Percentiles rank a stretch among this genome's conserved stretches.
Evolutionary conservation across 352 stramenopile species (phyloP).

Genomic region (Elongisporangium anandrum): DNA sequence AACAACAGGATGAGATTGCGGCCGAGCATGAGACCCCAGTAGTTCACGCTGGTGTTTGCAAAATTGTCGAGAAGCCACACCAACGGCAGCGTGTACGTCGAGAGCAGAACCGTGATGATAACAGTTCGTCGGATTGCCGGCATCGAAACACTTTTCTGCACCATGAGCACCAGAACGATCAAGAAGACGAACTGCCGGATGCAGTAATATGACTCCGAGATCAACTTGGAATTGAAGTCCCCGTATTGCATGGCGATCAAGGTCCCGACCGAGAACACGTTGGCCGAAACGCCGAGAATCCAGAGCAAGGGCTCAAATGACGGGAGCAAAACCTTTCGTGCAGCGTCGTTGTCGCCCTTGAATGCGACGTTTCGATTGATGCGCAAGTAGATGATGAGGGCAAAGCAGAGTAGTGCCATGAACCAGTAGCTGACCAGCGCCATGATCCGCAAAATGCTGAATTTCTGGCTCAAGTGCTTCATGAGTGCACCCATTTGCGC

Average conservation of each 20-base stretch:
- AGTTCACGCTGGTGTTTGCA: constrained; percentile 22
- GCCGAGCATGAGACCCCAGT: constrained; percentile 24
- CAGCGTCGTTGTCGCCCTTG: constrained; percentile 30
- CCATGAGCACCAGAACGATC: constrained; percentile 44
- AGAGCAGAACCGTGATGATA: constrained; percentile 21
- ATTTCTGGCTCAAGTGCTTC: constrained; percentile 9
- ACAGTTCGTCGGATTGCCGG: constrained; percentile 30
- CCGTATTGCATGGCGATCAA: constrained; percentile 27
- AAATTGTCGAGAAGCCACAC: constrained; percentile 31
- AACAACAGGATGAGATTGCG: constrained; percentile 21
- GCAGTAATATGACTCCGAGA: constrained; percentile 28
- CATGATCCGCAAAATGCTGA: constrained; percentile 26
- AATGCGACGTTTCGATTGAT: constrained; percentile 31
- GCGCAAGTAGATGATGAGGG: constrained; percentile 40
- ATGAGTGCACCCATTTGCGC: neutral
- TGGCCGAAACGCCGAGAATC: constrained; percentile 31
- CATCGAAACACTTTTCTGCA: constrained; percentile 45
- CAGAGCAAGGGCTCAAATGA: constrained; percentile 47
- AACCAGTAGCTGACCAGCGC: constrained; percentile 32
- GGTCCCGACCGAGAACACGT: constrained; percentile 26
- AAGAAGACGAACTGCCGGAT: constrained; percentile 41
- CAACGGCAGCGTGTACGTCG: constrained; percentile 35
- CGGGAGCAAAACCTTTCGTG: constrained; percentile 41
- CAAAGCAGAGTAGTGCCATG: constrained; percentile 25
- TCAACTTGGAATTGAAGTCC: constrained; percentile 29